A percentile compares a stretch with the other conserved stretches of the same genome.
Evolutionary conservation across 164 flowering plant genomes (phyloP).

Genomic region (Buxus sempervirens): DNA sequence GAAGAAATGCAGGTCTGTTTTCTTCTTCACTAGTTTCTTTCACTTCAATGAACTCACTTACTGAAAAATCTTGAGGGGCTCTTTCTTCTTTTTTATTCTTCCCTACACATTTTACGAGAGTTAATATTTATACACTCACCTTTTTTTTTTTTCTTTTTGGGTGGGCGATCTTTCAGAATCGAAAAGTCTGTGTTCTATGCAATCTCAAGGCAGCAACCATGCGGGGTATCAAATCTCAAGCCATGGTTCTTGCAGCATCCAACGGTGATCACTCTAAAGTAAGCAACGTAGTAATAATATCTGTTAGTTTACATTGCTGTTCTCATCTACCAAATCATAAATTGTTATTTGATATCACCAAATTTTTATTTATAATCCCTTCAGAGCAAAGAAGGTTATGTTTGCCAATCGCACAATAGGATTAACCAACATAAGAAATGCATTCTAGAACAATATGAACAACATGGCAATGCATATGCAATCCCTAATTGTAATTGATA

Average conservation of each 20-base stretch:
- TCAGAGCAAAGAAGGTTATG: neutral
- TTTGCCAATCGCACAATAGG: neutral
- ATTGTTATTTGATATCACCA: too few species aligned
- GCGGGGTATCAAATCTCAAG: constrained; percentile 93
- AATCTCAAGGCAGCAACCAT: constrained; percentile 92
- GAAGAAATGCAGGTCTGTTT: constrained; percentile 86
- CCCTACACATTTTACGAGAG: too few species aligned
- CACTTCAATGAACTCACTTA: neutral
- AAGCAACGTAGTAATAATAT: constrained; percentile 10
- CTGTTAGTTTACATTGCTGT: neutral
- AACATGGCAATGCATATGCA: neutral
- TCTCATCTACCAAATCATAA: neutral
- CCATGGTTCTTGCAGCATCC: constrained; percentile 93
- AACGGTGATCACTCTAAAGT: constrained; percentile 69
- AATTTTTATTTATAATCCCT: neutral
- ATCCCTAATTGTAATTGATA: neutral
- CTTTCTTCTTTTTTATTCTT: constrained; percentile 3
- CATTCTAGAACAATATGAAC: too few species aligned
- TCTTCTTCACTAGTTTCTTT: neutral
- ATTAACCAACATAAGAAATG: too few species aligned
- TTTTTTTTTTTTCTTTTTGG: neutral
- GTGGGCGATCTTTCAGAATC: constrained; percentile 47
- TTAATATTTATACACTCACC: neutral
- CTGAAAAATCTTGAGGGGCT: neutral
- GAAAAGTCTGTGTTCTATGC: constrained; percentile 93